A percentile compares a stretch with the other conserved stretches of the same genome.
Evolutionary conservation across 2,329 filamentous ascomycete species (phyloP).

Genomic region (Coniochaeta ligniaria): DNA sequence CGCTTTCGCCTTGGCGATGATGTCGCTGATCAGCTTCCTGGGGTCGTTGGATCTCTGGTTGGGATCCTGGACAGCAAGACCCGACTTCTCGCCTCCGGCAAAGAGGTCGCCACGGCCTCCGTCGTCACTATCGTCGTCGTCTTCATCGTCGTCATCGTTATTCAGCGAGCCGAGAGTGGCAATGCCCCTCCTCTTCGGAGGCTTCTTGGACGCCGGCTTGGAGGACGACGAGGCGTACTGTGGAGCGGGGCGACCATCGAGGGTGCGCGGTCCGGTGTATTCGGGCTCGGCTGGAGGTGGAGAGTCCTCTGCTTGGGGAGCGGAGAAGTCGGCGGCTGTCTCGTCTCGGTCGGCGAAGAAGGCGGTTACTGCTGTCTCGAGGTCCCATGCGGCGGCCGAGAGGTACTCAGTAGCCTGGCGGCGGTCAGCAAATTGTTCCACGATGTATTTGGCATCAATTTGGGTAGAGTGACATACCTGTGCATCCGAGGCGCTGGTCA

Average conservation of each 20-base stretch:
- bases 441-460: neutral
- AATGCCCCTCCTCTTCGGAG: constrained; percentile 47
- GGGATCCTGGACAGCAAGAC: constrained; percentile 60
- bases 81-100: constrained; percentile 80
- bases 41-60: constrained; percentile 37
- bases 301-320: constrained; percentile 18
- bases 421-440: neutral
- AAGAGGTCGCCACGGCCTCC: constrained; percentile 64
- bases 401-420: constrained; percentile 57
- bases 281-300: constrained; percentile 26
- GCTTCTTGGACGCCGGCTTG: constrained; percentile 28
- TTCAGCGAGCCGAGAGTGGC: constrained; percentile 52
- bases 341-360: constrained; percentile 55
- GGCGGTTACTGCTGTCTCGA: constrained; percentile 53
- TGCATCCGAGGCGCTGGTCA: constrained; percentile 44
- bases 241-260: constrained; percentile 54
- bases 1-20: constrained; percentile 57
- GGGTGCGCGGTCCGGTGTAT: constrained; percentile 55
- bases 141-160: constrained; percentile 52
- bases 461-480: constrained; percentile 29
- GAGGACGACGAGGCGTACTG: constrained; percentile 26
- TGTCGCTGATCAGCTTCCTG: constrained; percentile 53
- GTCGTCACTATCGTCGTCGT: constrained; percentile 48
- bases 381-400: constrained; percentile 57
- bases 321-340: constrained; percentile 35